Evolutionary conservation across 257 asterid species (phyloP), one percentile per base, ranked within the genome.

Genomic region (Primulina eburnea): DNA sequence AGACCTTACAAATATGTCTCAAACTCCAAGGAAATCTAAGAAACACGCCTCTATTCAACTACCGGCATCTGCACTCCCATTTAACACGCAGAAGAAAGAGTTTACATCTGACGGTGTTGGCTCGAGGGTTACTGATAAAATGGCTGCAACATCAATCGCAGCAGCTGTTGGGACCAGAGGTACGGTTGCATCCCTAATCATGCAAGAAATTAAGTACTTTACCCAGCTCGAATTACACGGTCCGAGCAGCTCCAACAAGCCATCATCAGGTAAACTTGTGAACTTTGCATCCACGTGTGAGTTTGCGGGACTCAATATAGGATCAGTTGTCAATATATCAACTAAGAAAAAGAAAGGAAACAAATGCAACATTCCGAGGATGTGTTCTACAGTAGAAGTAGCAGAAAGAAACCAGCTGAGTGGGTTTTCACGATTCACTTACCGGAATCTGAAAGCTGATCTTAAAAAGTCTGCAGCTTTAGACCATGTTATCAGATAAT

Each of bases 341-440:
- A 61, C 43, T 68, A 84, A 73, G 76, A 87, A 84, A 78, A 87
- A 68, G 83, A 81, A 69, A 28, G 70, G 75, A 53, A 58, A 85
- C 57, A 85, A 76, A 29, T 82, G 82, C 78, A 72, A 74, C 76
- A 20, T 84, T 68, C 79, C 84, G 37, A 81, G 85, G 18, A 78
- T 85, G 77, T 79, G 86, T 63, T 82, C 80, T 26, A 71, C 71
- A 80, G 87, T 84, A 16, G 87, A 88, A 24, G 85, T 90, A 70
- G 88, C 74, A 24, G 86, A 84, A 38, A 32, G 60, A 75, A 84
- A 56, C 18, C 79, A 55, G 62, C 76, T 71, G 40, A 71, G 40
- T 17, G 43, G 50, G 21, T n/a, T 38, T 2, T 56, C 77, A 11
- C 35, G 71, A 66, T 70, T 58, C 72, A 61, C 71, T 32, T 73